Percentiles rank a stretch among this genome's conserved stretches.
These are phyloP conservation scores for Boletellus ananas DNA, from an alignment of 768 basidiomycete genomes.

Conservation along the genomic window DNA sequence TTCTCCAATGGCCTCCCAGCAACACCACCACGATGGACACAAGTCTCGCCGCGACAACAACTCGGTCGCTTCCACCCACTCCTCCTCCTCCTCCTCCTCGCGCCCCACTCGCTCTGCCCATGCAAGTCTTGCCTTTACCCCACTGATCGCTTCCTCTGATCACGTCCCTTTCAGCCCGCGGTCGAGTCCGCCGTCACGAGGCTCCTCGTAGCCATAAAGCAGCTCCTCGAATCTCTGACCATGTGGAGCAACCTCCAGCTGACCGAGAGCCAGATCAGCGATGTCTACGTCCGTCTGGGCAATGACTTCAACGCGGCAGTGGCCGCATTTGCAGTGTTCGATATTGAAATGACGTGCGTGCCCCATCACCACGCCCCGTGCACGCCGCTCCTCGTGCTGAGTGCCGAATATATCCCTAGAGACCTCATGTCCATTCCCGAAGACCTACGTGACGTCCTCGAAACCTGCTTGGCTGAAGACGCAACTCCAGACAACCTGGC, in stretches of 20 bases:
- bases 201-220: slow-evolving; percentile 90
- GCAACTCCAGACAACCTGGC: slow-evolving; percentile 83
- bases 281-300: slow-evolving; percentile 93
- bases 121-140: slow-evolving; percentile 18
- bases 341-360: slow-evolving; percentile 89
- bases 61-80: slow-evolving; percentile 47
- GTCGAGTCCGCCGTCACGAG: slow-evolving; percentile 92
- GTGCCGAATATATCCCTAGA: slow-evolving; percentile 39
- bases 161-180: slow-evolving; percentile 47
- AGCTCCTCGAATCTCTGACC: slow-evolving; percentile 86
- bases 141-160: slow-evolving; percentile 5
- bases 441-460: slow-evolving; percentile 83
- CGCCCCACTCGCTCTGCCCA: slow-evolving; percentile 22
- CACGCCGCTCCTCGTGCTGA: slow-evolving; percentile 9
- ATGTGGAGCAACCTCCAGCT: slow-evolving; percentile 75
- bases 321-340: slow-evolving; percentile 77
- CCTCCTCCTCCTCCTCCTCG: slow-evolving; percentile 28
- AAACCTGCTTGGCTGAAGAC: slow-evolving; percentile 88
- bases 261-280: slow-evolving; percentile 82
- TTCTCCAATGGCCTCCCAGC: slow-evolving; percentile 22
- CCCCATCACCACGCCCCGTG: slow-evolving; percentile 10
- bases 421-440: slow-evolving; percentile 86
- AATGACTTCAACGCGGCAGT: slow-evolving; percentile 97
- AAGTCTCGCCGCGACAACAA: slow-evolving; percentile 51
- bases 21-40: slow-evolving; percentile 32